These are phyloP conservation scores for Alternaria sp. DNA, from an alignment of 2,329 filamentous ascomycete genomes.

Conservation along the genomic window DNA sequence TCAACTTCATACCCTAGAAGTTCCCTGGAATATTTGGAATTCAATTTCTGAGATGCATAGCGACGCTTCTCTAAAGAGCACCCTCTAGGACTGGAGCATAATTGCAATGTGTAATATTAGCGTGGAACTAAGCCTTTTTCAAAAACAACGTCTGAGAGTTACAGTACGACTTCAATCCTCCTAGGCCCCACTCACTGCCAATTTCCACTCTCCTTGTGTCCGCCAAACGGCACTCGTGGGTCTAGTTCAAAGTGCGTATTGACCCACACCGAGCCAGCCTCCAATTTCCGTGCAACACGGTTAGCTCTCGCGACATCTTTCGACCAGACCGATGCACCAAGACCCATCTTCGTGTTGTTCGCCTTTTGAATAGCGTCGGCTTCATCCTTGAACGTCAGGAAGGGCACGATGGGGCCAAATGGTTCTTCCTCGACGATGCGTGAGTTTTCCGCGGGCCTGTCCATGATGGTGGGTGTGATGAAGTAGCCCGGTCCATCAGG, in stretches of 20 bases:
- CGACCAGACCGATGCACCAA: not conserved
- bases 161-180: not conserved
- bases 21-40: conserved; percentile 14
- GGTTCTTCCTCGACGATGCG: not conserved
- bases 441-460: conserved; percentile 58
- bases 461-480: conserved; percentile 64
- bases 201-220: conserved; percentile 81
- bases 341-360: conserved; percentile 54
- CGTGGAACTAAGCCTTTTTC: not conserved
- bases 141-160: not conserved
- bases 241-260: conserved; percentile 54
- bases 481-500: conserved; percentile 57
- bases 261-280: conserved; percentile 61
- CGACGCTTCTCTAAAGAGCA: too few species aligned
- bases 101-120: too few species aligned
- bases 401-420: not conserved
- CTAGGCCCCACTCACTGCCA: not conserved
- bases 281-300: conserved; percentile 55
- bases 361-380: conserved; percentile 53
- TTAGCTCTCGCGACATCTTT: conserved; percentile 45
- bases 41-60: too few species aligned
- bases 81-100: too few species aligned
- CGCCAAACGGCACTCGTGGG: conserved; percentile 66
- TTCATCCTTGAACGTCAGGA: conserved; percentile 61
- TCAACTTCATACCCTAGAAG: conserved; percentile 37